Percentiles rank a stretch among this genome's conserved stretches.
Conservation (phyloP, 2,329 filamentous ascomycete genomes). For the Pseudogymnoascus destructans region DNA sequence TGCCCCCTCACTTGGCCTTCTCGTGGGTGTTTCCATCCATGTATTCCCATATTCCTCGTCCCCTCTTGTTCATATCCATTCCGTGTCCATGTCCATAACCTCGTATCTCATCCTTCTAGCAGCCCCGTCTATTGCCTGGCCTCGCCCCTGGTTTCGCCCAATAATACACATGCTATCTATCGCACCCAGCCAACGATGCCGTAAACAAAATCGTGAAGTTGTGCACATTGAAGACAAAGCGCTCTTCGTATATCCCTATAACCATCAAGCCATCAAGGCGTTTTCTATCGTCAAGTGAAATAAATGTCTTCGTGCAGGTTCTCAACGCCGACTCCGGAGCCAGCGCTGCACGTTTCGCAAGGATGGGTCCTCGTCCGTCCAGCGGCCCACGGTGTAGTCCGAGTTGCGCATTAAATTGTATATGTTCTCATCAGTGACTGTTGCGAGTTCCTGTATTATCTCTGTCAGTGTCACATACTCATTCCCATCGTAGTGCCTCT, state of each 20-base stretch:
- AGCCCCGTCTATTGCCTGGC: not conserved
- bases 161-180: constrained; percentile 5
- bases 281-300: constrained; percentile 4
- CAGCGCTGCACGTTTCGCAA: constrained; percentile 44
- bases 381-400: constrained; percentile 44
- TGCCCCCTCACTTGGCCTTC: not conserved
- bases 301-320: not conserved
- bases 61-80: not conserved
- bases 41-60: not conserved
- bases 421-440: constrained; percentile 45
- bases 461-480: not conserved
- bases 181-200: not conserved
- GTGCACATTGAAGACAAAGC: not conserved
- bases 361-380: constrained; percentile 49
- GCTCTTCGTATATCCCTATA: constrained; percentile 2
- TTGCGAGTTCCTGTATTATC: constrained; percentile 38
- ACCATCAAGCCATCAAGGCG: constrained; percentile 1
- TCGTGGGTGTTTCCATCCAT: constrained; percentile 1
- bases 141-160: not conserved
- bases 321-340: constrained; percentile 33
- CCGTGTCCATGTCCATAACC: not conserved
- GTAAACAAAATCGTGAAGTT: not conserved
- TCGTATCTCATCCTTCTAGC: not conserved
- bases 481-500: not conserved
- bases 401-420: constrained; percentile 41